phyloP scores from a whole-genome alignment of 140 eudicot genomes.

The Ambrosia hybrid region DNA sequence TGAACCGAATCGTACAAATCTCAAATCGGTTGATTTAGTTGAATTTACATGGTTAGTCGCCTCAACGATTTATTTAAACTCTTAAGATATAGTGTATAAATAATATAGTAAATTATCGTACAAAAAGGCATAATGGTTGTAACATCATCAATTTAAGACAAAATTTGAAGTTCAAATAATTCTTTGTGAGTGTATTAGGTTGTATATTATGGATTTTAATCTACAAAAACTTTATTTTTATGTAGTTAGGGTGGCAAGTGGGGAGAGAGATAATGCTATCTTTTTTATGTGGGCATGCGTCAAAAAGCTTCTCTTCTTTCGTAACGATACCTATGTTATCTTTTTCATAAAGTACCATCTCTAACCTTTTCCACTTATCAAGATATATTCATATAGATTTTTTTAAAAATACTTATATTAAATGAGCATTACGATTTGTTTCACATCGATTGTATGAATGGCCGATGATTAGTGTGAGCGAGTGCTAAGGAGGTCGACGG shows the following conservation, averaged over 20 bases:
- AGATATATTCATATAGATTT: not conserved
- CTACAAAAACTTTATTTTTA: not conserved
- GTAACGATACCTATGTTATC: conserved; percentile 34
- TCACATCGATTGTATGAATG: no score
- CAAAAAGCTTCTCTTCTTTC: conserved; percentile 39
- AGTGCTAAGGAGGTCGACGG: no score
- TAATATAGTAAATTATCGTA: not conserved
- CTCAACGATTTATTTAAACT: not conserved
- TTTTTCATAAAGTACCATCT: not conserved
- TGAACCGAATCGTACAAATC: not conserved
- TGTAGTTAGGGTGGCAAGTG: not conserved
- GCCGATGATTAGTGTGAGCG: no score
- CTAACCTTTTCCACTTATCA: conserved; percentile 11
- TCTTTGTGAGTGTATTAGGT: not conserved
- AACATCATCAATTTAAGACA: not conserved
- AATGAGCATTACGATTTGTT: no score
- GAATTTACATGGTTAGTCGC: not conserved
- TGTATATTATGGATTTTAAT: not conserved
- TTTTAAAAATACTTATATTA: no score
- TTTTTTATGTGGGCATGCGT: conserved; percentile 42
- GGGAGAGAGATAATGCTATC: conserved; percentile 13
- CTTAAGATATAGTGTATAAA: not conserved
- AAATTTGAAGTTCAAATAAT: no score
- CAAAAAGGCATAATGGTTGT: not conserved
- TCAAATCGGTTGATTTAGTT: not conserved